These are phyloP conservation scores for Leersia perrieri DNA, from an alignment of 176 grass and related monocot species.

Conservation along the genomic window DNA sequence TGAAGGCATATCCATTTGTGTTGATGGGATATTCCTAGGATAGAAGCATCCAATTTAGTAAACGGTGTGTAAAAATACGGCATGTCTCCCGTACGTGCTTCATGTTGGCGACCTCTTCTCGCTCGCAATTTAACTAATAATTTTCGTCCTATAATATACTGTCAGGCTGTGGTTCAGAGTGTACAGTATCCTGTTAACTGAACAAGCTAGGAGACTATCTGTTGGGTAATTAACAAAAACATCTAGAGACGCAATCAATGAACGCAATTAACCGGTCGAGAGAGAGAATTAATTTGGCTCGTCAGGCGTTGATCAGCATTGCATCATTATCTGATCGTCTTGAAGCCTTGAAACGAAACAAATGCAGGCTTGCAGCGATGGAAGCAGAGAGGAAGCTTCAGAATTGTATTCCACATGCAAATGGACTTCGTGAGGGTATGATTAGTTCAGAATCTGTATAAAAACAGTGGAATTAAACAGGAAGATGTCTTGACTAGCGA, in stretches of 20 bases:
- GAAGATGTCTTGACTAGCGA: neutral
- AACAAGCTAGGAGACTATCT: too few species aligned
- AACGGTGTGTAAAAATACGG: neutral
- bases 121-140: neutral
- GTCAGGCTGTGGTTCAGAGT: too few species aligned
- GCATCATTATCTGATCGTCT: neutral
- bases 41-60: slow-evolving; percentile 3
- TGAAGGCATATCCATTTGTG: slow-evolving; percentile 27
- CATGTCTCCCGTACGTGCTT: neutral
- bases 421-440: too few species aligned
- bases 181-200: too few species aligned
- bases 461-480: neutral
- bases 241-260: too few species aligned
- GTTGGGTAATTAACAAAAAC: too few species aligned
- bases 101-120: neutral
- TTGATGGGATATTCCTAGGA: slow-evolving; percentile 15
- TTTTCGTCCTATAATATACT: too few species aligned
- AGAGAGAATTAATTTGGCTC: neutral
- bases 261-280: neutral
- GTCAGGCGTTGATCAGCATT: too few species aligned
- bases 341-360: too few species aligned
- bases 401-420: neutral
- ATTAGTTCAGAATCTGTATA: neutral
- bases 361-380: neutral
- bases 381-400: neutral